Percentiles rank a stretch among this genome's conserved stretches.
Evolutionary conservation across 2,329 filamentous ascomycete genomes (phyloP).

Genomic region (Ophiobolus disseminans): DNA sequence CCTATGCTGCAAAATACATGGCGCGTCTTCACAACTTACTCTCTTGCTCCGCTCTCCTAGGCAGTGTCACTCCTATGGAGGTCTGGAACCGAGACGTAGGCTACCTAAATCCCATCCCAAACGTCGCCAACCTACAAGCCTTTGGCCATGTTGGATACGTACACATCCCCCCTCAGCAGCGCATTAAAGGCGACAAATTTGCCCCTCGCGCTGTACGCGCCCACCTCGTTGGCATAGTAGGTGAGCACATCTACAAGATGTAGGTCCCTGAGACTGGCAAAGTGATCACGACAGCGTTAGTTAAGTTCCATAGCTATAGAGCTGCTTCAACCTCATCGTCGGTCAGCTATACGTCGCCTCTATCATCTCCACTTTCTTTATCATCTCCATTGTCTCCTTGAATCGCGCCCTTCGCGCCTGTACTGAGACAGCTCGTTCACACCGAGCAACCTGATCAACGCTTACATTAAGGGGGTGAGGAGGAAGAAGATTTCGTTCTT

Average conservation of each 20-base stretch:
- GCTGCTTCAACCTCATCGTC: too few relatives aligned
- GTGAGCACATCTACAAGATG: not conserved
- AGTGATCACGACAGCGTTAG: not conserved
- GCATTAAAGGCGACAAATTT: not conserved
- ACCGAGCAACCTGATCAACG: too few relatives aligned
- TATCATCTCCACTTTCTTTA: too few relatives aligned
- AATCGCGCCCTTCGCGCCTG: too few relatives aligned
- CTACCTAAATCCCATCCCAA: not conserved
- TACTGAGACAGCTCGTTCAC: too few relatives aligned
- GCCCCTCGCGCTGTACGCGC: not conserved
- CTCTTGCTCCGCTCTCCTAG: not conserved
- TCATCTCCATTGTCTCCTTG: too few relatives aligned
- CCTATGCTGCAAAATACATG: not conserved
- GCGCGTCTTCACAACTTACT: not conserved
- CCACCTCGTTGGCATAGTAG: not conserved
- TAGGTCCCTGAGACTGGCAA: not conserved
- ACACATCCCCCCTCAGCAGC: not conserved
- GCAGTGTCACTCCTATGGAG: not conserved
- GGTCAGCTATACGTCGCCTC: not conserved
- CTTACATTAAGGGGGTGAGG: too few relatives aligned
- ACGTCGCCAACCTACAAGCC: not conserved
- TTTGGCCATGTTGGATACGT: not conserved
- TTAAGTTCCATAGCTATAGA: not conserved
- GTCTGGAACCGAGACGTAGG: not conserved
- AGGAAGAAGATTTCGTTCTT: too few relatives aligned